A percentile compares a stretch with the other conserved stretches of the same genome.
phyloP scores from a whole-genome alignment of 2,329 filamentous ascomycete genomes.

The Penicillium digitatum region DNA sequence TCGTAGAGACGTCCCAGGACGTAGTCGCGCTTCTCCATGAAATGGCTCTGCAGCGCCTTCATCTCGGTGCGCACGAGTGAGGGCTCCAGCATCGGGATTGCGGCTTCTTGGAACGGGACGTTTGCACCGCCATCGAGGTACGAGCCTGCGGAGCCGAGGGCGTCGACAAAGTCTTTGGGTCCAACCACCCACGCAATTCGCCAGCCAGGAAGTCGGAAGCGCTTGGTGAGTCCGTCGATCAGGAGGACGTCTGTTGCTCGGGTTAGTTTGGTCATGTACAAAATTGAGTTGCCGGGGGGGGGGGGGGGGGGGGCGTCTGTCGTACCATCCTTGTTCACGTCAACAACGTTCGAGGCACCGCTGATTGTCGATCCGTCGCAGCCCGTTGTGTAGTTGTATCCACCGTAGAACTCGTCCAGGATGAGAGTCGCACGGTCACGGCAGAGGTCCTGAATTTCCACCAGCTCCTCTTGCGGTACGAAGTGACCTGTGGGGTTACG shows the following conservation, averaged over 20 bases:
- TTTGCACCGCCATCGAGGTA: constrained; percentile 94
- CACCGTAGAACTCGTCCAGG: constrained; percentile 94
- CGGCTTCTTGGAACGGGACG: constrained; percentile 92
- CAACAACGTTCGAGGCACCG: constrained; percentile 81
- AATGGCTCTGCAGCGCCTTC: constrained; percentile 82
- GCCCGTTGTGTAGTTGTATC: constrained; percentile 91
- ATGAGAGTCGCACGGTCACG: constrained; percentile 86
- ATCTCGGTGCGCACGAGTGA: constrained; percentile 76
- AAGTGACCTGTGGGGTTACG: constrained; percentile 91
- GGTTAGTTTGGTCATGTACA: constrained; percentile 6
- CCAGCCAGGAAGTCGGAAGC: constrained; percentile 93
- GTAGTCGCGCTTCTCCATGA: constrained; percentile 89
- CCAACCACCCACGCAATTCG: constrained; percentile 94
- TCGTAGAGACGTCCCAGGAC: constrained; percentile 72
- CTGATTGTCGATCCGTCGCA: constrained; percentile 89
- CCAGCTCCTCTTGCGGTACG: constrained; percentile 76
- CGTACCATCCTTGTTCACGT: constrained; percentile 71
- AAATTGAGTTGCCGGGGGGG: not conserved
- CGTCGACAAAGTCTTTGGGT: constrained; percentile 92
- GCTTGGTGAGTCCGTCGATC: constrained; percentile 93
- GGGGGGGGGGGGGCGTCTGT: no score
- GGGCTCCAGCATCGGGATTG: constrained; percentile 89
- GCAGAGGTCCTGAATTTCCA: constrained; percentile 89
- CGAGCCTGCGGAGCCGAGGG: constrained; percentile 85
- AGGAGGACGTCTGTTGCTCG: constrained; percentile 68